Evolutionary conservation across 176 grass and related monocot species (phyloP), one percentile per base, ranked within the genome.

Genomic region (Avena atlantica): DNA sequence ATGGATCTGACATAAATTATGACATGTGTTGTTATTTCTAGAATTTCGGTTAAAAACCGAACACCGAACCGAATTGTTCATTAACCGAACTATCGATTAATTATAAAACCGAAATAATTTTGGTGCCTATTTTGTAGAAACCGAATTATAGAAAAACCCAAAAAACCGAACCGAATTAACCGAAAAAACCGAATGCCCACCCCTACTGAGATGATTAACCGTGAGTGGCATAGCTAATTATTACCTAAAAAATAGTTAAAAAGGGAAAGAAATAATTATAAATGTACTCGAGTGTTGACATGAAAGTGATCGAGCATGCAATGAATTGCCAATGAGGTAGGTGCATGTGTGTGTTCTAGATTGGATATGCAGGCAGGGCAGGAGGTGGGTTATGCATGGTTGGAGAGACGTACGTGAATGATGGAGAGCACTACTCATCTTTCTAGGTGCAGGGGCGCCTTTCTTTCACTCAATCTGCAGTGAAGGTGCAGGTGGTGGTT

Each of bases 391-490:
- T 0, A 51, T 23, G 59, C 9, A 50, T 40, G 37, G 37, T 40
- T 74, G 45, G 70, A 50, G 13, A 45, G 47, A 75, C 49, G 48
- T 25, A 40, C 37, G 48, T 25, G 72, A 75, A 51, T 75, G 72
- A 75, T 75, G 64, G 20, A 52, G 66, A 74, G 57, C 82, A 85
- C 83, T 36, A 85, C 83, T 36, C 36, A 59, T 70, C 63, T 84
- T 79, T 84, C 52, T 84, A 88, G 87, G 74, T 70, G 81, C 53
- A 76, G 86, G 68, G 86, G 86, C 66, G 79, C 56, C 86, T 87
- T 81, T 87, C 86, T 64, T 64, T 64, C 61, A 64, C 23, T 64
- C 61, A 64, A 64, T 64, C 70, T 12, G 37, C 69, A 23, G 20
- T 45, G 69, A 40, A 83, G 69, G 13, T 40, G 37, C 37, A 40